Conservation (phyloP, 805 yeast genomes). For the Hanseniaspora lachancei region DNA sequence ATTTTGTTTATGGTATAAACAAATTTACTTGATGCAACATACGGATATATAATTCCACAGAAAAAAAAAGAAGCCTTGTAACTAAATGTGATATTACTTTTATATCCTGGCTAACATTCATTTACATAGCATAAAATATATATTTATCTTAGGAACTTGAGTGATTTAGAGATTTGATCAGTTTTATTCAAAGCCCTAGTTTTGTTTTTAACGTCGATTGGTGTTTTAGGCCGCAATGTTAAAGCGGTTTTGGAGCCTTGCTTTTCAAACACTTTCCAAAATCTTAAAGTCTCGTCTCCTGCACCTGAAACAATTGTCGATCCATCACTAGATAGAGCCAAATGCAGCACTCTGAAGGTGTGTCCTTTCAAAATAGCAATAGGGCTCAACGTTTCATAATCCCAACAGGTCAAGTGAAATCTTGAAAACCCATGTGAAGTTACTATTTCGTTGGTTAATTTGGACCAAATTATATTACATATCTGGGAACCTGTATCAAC, state of each 20-base stretch:
- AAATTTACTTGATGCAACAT: neutral
- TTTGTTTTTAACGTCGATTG: neutral
- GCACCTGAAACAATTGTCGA: conserved; percentile 96
- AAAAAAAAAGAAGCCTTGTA: neutral
- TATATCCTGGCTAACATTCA: neutral
- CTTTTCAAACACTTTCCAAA: conserved; percentile 90
- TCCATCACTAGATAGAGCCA: conserved; percentile 89
- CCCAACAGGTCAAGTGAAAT: conserved; percentile 87
- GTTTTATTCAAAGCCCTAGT: neutral
- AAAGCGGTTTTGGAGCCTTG: neutral
- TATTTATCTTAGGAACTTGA: conserved; percentile 3
- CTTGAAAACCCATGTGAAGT: conserved; percentile 90
- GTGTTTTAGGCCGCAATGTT: neutral
- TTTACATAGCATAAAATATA: neutral
- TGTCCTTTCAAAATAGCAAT: conserved; percentile 90
- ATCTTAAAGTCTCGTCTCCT: conserved; percentile 90
- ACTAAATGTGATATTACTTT: too few species aligned
- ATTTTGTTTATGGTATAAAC: conserved; percentile 7
- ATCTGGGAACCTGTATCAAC: conserved; percentile 95
- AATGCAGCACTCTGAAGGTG: conserved; percentile 77
- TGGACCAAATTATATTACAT: conserved; percentile 87
- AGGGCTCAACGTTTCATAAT: conserved; percentile 81
- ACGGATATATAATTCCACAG: neutral
- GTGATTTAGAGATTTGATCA: conserved; percentile 2
- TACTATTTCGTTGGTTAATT: conserved; percentile 80